Conservation (phyloP, 1,284 basidiomycete species). For the Pisolithus thermaeus region DNA sequence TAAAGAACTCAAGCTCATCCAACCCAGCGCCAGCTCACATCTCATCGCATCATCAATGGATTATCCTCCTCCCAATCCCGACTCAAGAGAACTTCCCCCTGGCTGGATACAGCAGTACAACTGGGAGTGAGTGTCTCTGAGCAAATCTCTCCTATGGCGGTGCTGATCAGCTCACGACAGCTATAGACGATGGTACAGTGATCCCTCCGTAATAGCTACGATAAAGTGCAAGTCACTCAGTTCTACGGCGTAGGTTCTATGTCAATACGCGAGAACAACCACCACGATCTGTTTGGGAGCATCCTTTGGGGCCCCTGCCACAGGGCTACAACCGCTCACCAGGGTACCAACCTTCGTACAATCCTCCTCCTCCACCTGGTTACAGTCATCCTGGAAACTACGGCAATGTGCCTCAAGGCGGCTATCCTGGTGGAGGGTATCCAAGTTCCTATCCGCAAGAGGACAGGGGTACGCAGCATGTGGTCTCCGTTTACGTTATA, state of each 20-base stretch:
- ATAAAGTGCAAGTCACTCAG: background rate
- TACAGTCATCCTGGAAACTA: constrained; percentile 16
- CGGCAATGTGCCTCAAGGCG: constrained; percentile 13
- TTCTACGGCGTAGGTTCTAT: constrained; percentile 51
- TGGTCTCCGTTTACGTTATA: background rate
- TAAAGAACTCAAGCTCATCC: constrained; percentile 8
- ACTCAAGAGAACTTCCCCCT: constrained; percentile 54
- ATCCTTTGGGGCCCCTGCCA: constrained; percentile 46
- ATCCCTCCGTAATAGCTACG: background rate
- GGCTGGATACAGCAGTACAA: constrained; percentile 72
- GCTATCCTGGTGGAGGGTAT: constrained; percentile 12
- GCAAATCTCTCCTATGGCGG: constrained; percentile 4
- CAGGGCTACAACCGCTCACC: constrained; percentile 22
- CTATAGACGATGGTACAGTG: constrained; percentile 59
- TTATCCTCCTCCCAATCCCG: constrained; percentile 53
- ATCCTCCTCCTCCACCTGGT: constrained; percentile 6
- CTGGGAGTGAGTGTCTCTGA: constrained; percentile 46
- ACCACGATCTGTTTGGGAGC: constrained; percentile 60
- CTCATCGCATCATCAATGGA: constrained; percentile 24
- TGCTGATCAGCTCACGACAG: constrained; percentile 29
- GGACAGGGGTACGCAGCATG: constrained; percentile 16
- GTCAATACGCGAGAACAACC: constrained; percentile 57
- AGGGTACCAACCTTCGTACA: no score
- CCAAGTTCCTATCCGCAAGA: constrained; percentile 3
- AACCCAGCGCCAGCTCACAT: constrained; percentile 5